phyloP scores from a whole-genome alignment of 441 rosid genomes.

The Corymbia calophylla region DNA sequence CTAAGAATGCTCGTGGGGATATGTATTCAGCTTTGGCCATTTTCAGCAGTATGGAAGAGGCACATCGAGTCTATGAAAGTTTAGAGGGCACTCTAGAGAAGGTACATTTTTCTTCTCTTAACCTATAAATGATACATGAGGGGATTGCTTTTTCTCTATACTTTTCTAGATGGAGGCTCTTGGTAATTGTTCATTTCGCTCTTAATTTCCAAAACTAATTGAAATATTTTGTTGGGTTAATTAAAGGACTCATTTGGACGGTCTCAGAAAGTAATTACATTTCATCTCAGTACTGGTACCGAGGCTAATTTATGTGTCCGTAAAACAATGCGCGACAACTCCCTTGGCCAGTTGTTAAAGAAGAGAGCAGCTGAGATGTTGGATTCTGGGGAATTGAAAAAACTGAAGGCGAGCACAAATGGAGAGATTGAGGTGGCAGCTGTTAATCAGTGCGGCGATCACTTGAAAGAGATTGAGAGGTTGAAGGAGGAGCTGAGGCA shows the following conservation, averaged over 20 bases:
- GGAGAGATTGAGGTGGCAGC: neutral
- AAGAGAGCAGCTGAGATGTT: constrained; percentile 22
- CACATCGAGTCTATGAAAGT: constrained; percentile 52
- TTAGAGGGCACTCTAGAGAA: constrained; percentile 33
- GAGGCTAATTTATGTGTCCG: constrained; percentile 40
- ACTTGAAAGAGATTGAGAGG: constrained; percentile 8
- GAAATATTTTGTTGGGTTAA: neutral
- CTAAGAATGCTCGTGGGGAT: constrained; percentile 32
- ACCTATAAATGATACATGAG: neutral
- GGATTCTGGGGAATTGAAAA: constrained; percentile 24
- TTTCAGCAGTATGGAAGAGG: constrained; percentile 49
- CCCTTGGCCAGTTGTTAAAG: neutral
- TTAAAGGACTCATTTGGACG: constrained; percentile 58
- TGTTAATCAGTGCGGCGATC: neutral
- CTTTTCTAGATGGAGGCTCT: neutral
- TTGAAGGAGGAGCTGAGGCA: constrained; percentile 5
- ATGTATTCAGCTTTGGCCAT: constrained; percentile 38
- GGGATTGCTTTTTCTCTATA: neutral
- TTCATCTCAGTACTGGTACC: constrained; percentile 24
- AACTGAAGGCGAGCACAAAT: constrained; percentile 15
- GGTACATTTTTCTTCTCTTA: constrained; percentile 23
- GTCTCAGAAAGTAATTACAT: constrained; percentile 44
- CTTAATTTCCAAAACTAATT: neutral
- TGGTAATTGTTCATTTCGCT: neutral
- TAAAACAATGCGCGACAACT: constrained; percentile 28